phyloP scores from a whole-genome alignment of 768 basidiomycete genomes.

The Rhodosporidiobolus odoratus region DNA sequence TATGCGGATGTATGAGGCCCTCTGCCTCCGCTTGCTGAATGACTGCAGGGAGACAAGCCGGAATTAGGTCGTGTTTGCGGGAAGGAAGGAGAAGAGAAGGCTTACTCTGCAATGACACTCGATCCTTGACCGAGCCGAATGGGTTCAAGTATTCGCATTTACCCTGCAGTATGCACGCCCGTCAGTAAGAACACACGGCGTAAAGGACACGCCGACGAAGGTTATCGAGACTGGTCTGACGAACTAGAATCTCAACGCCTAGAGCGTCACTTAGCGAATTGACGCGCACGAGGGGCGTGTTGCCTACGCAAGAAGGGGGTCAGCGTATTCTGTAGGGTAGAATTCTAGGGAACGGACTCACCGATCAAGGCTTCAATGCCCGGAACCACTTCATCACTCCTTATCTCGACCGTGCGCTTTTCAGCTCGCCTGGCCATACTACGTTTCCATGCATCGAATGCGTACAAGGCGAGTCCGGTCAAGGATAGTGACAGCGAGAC shows the following conservation, averaged over 20 bases:
- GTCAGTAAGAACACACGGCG: not conserved
- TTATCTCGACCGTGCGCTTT: conserved; percentile 43
- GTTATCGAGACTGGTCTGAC: conserved; percentile 26
- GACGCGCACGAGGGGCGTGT: conserved; percentile 87
- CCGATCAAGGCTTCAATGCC: conserved; percentile 81
- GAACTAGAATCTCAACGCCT: conserved; percentile 78
- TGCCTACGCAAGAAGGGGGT: conserved; percentile 55
- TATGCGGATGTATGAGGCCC: conserved; percentile 75
- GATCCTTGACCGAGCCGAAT: conserved; percentile 94
- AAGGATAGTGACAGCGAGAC: conserved; percentile 69
- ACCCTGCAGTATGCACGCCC: conserved; percentile 9
- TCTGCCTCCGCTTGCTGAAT: conserved; percentile 84
- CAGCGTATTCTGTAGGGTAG: not conserved
- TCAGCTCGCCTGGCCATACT: conserved; percentile 50
- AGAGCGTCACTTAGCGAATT: conserved; percentile 83
- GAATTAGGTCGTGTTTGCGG: not conserved
- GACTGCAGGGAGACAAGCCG: conserved; percentile 54
- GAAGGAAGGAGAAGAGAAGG: not conserved
- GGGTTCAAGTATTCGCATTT: conserved; percentile 78
- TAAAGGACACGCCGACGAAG: not conserved
- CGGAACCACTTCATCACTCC: conserved; percentile 67
- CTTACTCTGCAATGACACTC: conserved; percentile 84
- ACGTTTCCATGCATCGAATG: conserved; percentile 45
- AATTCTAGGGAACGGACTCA: conserved; percentile 45
- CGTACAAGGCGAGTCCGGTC: conserved; percentile 59